These are phyloP conservation scores for Pelargonium nanum DNA, from an alignment of 345 rosid species.

Conservation along the genomic window DNA sequence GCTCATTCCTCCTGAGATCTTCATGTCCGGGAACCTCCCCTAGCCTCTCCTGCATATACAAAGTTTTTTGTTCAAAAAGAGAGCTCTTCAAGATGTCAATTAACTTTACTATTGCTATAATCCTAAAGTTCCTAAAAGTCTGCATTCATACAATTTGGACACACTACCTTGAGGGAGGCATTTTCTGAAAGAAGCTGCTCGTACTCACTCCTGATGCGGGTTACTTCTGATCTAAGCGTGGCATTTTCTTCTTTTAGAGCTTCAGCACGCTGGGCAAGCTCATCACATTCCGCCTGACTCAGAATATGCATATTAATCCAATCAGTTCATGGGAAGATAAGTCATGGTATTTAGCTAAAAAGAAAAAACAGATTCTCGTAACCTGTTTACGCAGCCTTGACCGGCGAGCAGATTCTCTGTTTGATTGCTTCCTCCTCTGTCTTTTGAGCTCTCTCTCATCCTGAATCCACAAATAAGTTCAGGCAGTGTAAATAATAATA, in stretches of 20 bases:
- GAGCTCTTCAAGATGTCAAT: too few relatives aligned
- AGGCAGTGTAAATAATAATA: background rate
- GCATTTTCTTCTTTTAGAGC: conserved; percentile 75
- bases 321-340: conserved; percentile 12
- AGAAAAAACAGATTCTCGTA: background rate
- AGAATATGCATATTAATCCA: conserved; percentile 5
- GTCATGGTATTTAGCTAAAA: background rate
- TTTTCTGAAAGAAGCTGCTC: conserved; percentile 74
- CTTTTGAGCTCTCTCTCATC: conserved; percentile 92
- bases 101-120: too few relatives aligned
- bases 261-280: conserved; percentile 82
- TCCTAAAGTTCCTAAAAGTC: too few relatives aligned
- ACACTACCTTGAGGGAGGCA: conserved; percentile 60
- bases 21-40: conserved; percentile 46
- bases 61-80: background rate
- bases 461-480: conserved; percentile 23
- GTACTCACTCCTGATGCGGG: conserved; percentile 55
- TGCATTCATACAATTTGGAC: background rate
- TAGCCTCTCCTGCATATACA: conserved; percentile 54
- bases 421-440: conserved; percentile 94
- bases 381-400: conserved; percentile 99
- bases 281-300: conserved; percentile 94
- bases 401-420: conserved; percentile 95
- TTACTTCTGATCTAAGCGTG: conserved; percentile 72
- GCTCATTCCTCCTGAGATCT: conserved; percentile 35